Conservation (phyloP, 441 rosid genomes). For the Populus tomentosa region DNA sequence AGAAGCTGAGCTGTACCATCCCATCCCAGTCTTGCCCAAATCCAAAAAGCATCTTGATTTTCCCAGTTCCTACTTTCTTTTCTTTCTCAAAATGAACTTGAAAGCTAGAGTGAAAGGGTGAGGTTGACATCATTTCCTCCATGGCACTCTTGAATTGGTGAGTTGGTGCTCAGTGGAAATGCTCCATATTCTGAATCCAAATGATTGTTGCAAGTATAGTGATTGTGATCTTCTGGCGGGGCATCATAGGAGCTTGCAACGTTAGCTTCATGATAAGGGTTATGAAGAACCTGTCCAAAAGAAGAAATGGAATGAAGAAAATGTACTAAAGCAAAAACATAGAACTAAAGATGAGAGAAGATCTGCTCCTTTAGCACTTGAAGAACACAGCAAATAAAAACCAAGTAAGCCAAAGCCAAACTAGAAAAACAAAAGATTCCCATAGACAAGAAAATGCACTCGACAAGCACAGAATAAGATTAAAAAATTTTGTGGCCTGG, state of each 20-base stretch:
- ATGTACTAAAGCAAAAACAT: neutral
- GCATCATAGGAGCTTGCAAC: neutral
- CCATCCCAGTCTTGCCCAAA: neutral
- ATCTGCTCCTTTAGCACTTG: neutral
- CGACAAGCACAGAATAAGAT: neutral
- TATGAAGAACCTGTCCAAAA: neutral
- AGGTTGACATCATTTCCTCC: slow-evolving; percentile 14
- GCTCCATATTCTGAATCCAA: slow-evolving; percentile 4
- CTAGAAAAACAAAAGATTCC: neutral
- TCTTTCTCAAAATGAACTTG: slow-evolving; percentile 1
- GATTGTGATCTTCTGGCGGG: slow-evolving; percentile 11
- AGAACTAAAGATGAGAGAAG: neutral
- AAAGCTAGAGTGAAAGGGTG: slow-evolving; percentile 25
- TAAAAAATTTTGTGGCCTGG: neutral
- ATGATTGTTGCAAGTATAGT: slow-evolving; percentile 8
- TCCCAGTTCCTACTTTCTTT: neutral
- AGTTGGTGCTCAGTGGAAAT: neutral
- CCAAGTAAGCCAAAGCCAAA: neutral
- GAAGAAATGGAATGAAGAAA: neutral
- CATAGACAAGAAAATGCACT: neutral
- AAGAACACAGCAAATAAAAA: neutral
- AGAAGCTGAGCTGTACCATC: neutral
- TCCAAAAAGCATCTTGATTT: neutral
- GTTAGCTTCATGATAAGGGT: neutral
- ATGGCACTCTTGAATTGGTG: slow-evolving; percentile 8